phyloP scores from a whole-genome alignment of 108 stramenopile species.

The Thalassiosira profunda region DNA sequence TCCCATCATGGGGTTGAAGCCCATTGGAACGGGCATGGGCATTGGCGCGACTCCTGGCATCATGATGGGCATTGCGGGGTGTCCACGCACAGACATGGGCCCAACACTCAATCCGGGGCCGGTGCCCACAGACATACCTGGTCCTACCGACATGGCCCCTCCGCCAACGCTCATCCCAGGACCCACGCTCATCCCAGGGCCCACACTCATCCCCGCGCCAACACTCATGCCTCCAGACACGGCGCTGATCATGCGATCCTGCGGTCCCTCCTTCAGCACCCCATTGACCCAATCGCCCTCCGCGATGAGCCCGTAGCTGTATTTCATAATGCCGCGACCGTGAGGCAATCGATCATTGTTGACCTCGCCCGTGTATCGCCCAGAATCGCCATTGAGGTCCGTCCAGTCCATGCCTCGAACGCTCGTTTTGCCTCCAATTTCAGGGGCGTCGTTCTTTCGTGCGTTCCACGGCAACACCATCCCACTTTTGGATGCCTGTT shows the following conservation, averaged over 20 bases:
- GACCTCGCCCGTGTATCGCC: conserved; percentile 4
- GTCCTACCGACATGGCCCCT: neutral
- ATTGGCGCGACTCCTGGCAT: too few species aligned
- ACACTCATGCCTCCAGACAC: neutral
- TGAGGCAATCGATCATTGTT: conserved; percentile 28
- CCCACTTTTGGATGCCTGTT: neutral
- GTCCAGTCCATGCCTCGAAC: conserved; percentile 8
- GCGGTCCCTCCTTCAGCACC: neutral
- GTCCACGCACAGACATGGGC: neutral
- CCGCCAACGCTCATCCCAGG: neutral
- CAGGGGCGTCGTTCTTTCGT: neutral
- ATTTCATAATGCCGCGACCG: conserved; percentile 58
- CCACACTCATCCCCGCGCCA: neutral
- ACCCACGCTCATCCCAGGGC: neutral
- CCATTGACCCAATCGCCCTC: conserved; percentile 58
- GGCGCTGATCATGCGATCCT: conserved; percentile 52
- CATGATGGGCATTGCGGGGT: too few species aligned
- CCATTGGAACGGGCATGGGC: neutral
- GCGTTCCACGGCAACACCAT: conserved; percentile 3
- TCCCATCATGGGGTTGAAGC: neutral
- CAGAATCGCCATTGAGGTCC: conserved; percentile 3
- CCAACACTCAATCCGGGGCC: neutral
- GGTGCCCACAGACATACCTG: neutral
- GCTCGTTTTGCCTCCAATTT: neutral
- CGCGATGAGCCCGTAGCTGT: conserved; percentile 50